These are phyloP conservation scores for Stenogyne calaminthoides DNA, from an alignment of 305 asterid genomes.

Conservation along the genomic window DNA sequence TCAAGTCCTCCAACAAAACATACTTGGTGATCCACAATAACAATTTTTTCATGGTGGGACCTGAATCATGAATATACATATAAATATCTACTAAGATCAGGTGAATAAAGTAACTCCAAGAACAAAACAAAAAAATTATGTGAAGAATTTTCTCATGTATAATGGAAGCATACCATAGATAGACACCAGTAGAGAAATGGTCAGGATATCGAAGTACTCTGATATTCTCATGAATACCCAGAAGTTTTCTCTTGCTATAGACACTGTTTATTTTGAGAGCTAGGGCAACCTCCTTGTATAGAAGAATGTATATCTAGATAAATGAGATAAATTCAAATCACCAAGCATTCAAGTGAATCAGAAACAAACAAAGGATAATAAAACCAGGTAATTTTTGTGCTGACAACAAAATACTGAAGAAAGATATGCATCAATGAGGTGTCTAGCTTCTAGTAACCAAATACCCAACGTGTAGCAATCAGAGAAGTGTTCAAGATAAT, in stretches of 20 bases:
- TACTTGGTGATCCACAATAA: slow-evolving; percentile 80
- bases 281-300: slow-evolving; percentile 93
- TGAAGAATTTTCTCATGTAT: slow-evolving; percentile 23
- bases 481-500: slow-evolving; percentile 19
- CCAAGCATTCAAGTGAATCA: slow-evolving; percentile 29
- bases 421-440: background rate
- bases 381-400: slow-evolving; percentile 16
- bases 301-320: slow-evolving; percentile 81
- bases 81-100: slow-evolving; percentile 28
- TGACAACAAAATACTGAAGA: slow-evolving; percentile 15
- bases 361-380: slow-evolving; percentile 22
- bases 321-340: slow-evolving; percentile 32
- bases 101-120: slow-evolving; percentile 12
- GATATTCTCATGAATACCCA: slow-evolving; percentile 80
- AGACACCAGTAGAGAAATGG: slow-evolving; percentile 89
- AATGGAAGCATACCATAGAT: slow-evolving; percentile 65
- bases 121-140: slow-evolving; percentile 1
- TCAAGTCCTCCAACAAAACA: slow-evolving; percentile 93
- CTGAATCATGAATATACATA: slow-evolving; percentile 42
- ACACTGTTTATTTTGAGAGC: slow-evolving; percentile 96
- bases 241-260: slow-evolving; percentile 86
- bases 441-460: slow-evolving; percentile 4
- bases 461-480: background rate
- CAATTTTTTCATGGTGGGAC: slow-evolving; percentile 97
- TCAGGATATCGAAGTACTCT: slow-evolving; percentile 93